Evolutionary conservation across 176 grass and related monocot genomes (phyloP).

Genomic region (Stipa capillata): DNA sequence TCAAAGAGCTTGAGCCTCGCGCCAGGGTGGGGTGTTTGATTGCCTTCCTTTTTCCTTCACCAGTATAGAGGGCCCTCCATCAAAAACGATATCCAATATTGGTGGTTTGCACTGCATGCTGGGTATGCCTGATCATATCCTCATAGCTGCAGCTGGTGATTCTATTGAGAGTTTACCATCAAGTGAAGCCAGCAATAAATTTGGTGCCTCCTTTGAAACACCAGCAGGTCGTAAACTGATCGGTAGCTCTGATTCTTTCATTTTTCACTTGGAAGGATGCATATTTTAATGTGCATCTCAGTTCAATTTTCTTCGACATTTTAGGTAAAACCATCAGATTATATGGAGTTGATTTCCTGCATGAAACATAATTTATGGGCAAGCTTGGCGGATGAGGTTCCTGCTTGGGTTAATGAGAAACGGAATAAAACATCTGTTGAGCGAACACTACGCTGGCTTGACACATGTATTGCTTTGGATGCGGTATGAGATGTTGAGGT

Average conservation of each 20-base stretch:
- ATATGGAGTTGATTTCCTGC: conserved; percentile 80
- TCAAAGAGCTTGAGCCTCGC: background rate
- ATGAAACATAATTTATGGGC: conserved; percentile 81
- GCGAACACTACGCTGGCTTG: conserved; percentile 87
- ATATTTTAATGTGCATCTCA: background rate
- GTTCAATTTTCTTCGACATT: background rate
- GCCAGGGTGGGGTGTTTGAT: background rate
- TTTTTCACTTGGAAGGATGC: background rate
- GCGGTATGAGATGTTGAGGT: conserved; percentile 27
- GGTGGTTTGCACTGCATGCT: conserved; percentile 70
- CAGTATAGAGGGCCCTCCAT: conserved; percentile 66
- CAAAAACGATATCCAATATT: conserved; percentile 58
- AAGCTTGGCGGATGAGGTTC: conserved; percentile 88
- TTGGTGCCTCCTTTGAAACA: conserved; percentile 86
- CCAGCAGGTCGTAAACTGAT: conserved; percentile 75
- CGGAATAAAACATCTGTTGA: conserved; percentile 82
- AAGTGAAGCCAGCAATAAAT: conserved; percentile 57
- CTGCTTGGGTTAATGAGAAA: conserved; percentile 82
- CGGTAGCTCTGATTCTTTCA: background rate
- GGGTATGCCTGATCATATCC: conserved; percentile 60
- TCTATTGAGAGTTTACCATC: conserved; percentile 77
- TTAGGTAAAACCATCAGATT: conserved; percentile 76
- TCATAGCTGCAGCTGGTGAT: conserved; percentile 72
- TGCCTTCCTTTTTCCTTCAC: background rate
- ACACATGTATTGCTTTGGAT: conserved; percentile 70